phyloP scores from a whole-genome alignment of 2,329 filamentous ascomycete species.

The Colletotrichum karsti region DNA sequence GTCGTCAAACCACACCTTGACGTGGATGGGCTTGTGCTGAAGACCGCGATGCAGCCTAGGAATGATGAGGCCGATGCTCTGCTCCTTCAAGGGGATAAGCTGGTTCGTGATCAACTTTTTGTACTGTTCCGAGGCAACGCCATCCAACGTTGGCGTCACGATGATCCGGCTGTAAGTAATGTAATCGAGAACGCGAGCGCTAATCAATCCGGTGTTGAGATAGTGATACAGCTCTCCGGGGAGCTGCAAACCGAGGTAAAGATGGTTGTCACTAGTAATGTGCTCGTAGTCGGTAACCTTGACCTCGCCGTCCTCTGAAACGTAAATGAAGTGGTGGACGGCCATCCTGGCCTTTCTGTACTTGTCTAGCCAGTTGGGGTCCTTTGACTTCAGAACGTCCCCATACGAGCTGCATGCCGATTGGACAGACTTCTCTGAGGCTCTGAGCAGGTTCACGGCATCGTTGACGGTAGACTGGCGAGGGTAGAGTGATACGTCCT shows the following conservation, averaged over 20 bases:
- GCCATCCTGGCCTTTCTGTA: slow-evolving; percentile 88
- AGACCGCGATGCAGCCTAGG: slow-evolving; percentile 85
- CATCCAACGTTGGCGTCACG: slow-evolving; percentile 86
- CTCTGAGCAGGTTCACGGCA: slow-evolving; percentile 80
- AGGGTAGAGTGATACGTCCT: slow-evolving; percentile 63
- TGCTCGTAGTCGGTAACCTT: slow-evolving; percentile 77
- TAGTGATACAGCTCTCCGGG: slow-evolving; percentile 93
- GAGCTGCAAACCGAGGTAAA: slow-evolving; percentile 89
- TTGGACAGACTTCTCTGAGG: slow-evolving; percentile 75
- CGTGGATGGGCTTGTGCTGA: slow-evolving; percentile 78
- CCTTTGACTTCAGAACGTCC: slow-evolving; percentile 77
- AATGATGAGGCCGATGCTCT: slow-evolving; percentile 80
- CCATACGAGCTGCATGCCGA: slow-evolving; percentile 80
- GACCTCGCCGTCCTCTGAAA: slow-evolving; percentile 80
- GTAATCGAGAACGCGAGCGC: slow-evolving; percentile 81
- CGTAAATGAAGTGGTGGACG: slow-evolving; percentile 87
- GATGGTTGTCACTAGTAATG: slow-evolving; percentile 84
- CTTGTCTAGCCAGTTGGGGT: slow-evolving; percentile 82
- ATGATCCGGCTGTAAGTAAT: slow-evolving; percentile 82
- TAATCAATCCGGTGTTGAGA: slow-evolving; percentile 82
- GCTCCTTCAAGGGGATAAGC: slow-evolving; percentile 78
- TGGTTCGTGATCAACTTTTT: slow-evolving; percentile 79
- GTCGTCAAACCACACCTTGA: slow-evolving; percentile 86
- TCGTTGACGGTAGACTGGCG: slow-evolving; percentile 73
- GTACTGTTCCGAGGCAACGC: slow-evolving; percentile 82